A percentile compares a stretch with the other conserved stretches of the same genome.
These are phyloP conservation scores for Iberis pinnata DNA, from an alignment of 345 rosid species.

Conservation along the genomic window DNA sequence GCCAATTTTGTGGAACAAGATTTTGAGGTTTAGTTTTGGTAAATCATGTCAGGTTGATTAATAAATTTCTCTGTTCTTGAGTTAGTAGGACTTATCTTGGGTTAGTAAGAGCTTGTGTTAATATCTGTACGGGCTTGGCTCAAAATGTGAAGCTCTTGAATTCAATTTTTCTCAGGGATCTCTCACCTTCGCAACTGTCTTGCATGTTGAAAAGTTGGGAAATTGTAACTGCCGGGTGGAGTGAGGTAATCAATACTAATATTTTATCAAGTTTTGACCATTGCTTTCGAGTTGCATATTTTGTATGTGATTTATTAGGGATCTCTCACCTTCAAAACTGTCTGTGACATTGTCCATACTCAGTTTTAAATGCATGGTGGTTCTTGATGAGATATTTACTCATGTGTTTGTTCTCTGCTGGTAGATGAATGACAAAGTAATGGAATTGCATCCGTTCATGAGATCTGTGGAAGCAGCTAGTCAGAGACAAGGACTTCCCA, in stretches of 20 bases:
- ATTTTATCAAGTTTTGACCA: neutral
- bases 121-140: slow-evolving; percentile 8
- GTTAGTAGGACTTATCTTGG: neutral
- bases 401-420: slow-evolving; percentile 21
- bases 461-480: slow-evolving; percentile 45
- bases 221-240: slow-evolving; percentile 36
- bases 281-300: slow-evolving; percentile 14
- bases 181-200: slow-evolving; percentile 44
- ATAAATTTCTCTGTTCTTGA: neutral
- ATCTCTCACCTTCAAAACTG: neutral
- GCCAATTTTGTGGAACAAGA: slow-evolving; percentile 2
- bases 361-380: neutral
- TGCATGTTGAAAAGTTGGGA: slow-evolving; percentile 65
- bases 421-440: slow-evolving; percentile 63
- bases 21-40: slow-evolving; percentile 7
- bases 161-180: slow-evolving; percentile 51
- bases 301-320: neutral
- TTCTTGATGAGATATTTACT: neutral
- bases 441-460: slow-evolving; percentile 50
- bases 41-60: slow-evolving; percentile 9
- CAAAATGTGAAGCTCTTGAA: slow-evolving; percentile 26
- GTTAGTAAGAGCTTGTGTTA: slow-evolving; percentile 9
- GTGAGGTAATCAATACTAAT: slow-evolving; percentile 44
- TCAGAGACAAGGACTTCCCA: slow-evolving; percentile 44
- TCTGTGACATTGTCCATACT: neutral